Conservation (phyloP, 2,329 filamentous ascomycete genomes). For the Alternaria brassicicola region DNA sequence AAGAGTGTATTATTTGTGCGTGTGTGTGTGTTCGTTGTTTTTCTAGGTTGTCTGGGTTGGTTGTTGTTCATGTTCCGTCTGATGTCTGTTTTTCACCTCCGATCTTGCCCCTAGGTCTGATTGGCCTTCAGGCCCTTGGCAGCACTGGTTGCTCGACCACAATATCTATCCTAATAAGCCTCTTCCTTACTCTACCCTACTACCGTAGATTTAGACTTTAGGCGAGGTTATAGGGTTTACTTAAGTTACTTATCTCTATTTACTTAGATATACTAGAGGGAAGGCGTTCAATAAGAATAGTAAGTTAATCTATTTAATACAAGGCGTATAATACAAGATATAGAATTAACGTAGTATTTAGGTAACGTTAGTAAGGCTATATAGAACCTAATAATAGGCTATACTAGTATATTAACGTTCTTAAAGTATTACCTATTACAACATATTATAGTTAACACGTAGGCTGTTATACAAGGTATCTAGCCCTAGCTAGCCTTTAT, state of each 20-base stretch:
- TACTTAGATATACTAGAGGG: constrained; percentile 43
- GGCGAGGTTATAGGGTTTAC: constrained; percentile 38
- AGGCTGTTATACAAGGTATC: constrained; percentile 20
- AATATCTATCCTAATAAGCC: constrained; percentile 26
- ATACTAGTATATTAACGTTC: constrained; percentile 1
- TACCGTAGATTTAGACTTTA: constrained; percentile 36
- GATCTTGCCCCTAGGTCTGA: too few relatives aligned
- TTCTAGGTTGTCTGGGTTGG: too few relatives aligned
- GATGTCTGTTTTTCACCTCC: too few relatives aligned
- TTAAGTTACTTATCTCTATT: constrained; percentile 38
- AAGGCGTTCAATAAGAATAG: constrained; percentile 50
- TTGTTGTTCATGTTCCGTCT: too few relatives aligned
- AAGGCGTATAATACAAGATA: not conserved
- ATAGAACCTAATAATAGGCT: constrained; percentile 42
- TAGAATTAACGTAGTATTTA: constrained; percentile 14
- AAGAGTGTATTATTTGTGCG: too few relatives aligned
- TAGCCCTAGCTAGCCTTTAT: constrained; percentile 20
- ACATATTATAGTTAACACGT: constrained; percentile 18
- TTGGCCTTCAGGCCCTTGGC: too few relatives aligned
- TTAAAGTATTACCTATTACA: constrained; percentile 17
- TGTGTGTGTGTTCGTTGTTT: too few relatives aligned
- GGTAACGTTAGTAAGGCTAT: constrained; percentile 38
- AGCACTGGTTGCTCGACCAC: too few relatives aligned
- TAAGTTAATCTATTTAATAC: constrained; percentile 26
- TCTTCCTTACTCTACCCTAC: constrained; percentile 30